These are phyloP conservation scores for Aspergillus tubingensis DNA, from an alignment of 2,329 filamentous ascomycete genomes.

Conservation along the genomic window DNA sequence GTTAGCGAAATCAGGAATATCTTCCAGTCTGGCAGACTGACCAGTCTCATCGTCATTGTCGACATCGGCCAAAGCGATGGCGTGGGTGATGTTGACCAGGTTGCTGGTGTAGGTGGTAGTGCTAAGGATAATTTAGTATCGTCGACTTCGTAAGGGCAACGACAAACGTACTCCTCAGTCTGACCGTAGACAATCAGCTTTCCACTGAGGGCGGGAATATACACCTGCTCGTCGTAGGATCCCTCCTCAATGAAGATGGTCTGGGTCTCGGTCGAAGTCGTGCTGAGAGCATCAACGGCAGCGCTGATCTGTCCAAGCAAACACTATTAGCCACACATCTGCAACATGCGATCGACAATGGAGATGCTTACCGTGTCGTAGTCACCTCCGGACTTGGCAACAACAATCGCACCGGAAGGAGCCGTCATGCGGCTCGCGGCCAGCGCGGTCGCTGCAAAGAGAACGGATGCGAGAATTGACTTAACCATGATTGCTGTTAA, in stretches of 20 bases:
- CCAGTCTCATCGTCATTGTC: constrained; percentile 25
- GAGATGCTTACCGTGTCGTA: constrained; percentile 21
- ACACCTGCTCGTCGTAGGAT: constrained; percentile 64
- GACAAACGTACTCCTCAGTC: constrained; percentile 44
- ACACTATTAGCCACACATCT: background rate
- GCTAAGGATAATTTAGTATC: constrained; percentile 38
- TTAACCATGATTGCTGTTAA: constrained; percentile 10
- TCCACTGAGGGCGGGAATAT: constrained; percentile 51
- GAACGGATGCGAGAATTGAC: constrained; percentile 13
- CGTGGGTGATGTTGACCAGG: constrained; percentile 56
- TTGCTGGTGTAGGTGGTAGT: constrained; percentile 54
- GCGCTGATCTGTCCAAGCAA: constrained; percentile 27
- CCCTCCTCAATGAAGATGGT: constrained; percentile 65
- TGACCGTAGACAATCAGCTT: constrained; percentile 61
- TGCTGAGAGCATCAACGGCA: constrained; percentile 62
- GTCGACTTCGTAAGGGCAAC: background rate
- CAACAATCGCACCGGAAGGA: constrained; percentile 27
- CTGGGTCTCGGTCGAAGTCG: constrained; percentile 51
- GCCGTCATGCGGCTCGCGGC: constrained; percentile 28
- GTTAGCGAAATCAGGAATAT: background rate
- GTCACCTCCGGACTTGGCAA: constrained; percentile 27
- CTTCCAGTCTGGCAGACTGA: background rate
- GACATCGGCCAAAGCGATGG: constrained; percentile 14
- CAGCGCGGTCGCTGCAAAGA: constrained; percentile 20
- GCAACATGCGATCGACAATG: background rate